Conservation (phyloP, 2,329 filamentous ascomycete genomes). For the Bertia moriformis region DNA sequence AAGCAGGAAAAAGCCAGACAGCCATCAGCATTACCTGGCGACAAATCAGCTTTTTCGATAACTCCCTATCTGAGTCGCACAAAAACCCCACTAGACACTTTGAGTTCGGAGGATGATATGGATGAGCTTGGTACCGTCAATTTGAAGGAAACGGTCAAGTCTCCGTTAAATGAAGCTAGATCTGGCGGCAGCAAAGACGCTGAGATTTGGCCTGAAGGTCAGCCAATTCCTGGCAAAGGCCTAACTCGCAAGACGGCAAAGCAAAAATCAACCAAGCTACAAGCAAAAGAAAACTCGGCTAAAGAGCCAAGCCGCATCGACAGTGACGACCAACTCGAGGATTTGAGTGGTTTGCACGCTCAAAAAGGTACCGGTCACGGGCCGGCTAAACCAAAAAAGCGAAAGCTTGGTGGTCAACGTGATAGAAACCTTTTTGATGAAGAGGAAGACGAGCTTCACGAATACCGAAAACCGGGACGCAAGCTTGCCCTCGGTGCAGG, state of each 20-base stretch:
- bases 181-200: no score
- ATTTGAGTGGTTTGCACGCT: no score
- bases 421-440: slow-evolving; percentile 58
- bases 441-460: slow-evolving; percentile 31
- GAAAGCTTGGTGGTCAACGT: slow-evolving; percentile 58
- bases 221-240: no score
- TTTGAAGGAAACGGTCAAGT: not conserved
- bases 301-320: no score
- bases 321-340: no score
- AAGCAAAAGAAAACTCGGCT: no score
- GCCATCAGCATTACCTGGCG: slow-evolving; percentile 51
- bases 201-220: no score
- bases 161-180: not conserved
- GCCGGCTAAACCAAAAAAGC: slow-evolving; percentile 29
- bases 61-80: slow-evolving; percentile 81
- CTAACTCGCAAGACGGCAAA: no score
- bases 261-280: no score
- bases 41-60: slow-evolving; percentile 86
- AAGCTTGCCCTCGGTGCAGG: slow-evolving; percentile 14
- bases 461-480: slow-evolving; percentile 1
- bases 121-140: not conserved
- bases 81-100: slow-evolving; percentile 30
- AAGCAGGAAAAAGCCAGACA: slow-evolving; percentile 32
- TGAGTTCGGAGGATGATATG: slow-evolving; percentile 16
- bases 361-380: slow-evolving; percentile 24